phyloP scores from a whole-genome alignment of 306 rosid species.

The Cyclanthera cordifolia region DNA sequence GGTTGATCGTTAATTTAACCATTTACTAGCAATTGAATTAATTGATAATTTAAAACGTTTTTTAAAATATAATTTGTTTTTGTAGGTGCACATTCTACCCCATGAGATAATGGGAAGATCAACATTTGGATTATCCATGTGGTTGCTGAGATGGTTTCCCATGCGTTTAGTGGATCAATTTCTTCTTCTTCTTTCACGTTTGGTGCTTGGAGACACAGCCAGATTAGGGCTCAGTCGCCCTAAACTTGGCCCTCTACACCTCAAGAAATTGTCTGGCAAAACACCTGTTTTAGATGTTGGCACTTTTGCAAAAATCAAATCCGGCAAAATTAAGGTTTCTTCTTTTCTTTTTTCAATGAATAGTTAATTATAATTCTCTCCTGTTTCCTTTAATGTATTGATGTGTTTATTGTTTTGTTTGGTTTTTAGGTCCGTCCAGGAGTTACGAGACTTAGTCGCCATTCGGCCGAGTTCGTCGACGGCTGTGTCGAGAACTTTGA shows the following conservation, averaged over 20 bases:
- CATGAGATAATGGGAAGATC: conserved; percentile 88
- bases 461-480: conserved; percentile 8
- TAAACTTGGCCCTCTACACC: conserved; percentile 66
- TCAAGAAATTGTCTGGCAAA: conserved; percentile 62
- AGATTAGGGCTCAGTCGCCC: conserved; percentile 68
- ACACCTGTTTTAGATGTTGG: conserved; percentile 96
- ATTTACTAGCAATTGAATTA: no score
- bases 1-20: no score
- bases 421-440: neutral
- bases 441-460: conserved; percentile 6
- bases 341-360: neutral
- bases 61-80: neutral
- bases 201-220: conserved; percentile 84
- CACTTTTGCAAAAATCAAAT: conserved; percentile 59
- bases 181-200: conserved; percentile 55
- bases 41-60: no score
- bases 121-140: conserved; percentile 87
- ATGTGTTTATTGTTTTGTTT: neutral
- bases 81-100: conserved; percentile 84
- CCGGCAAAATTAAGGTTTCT: conserved; percentile 63
- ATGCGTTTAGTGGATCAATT: conserved; percentile 62
- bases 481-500: conserved; percentile 12
- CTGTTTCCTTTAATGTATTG: neutral
- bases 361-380: neutral
- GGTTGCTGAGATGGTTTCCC: conserved; percentile 76